A percentile compares a stretch with the other conserved stretches of the same genome.
These are phyloP conservation scores for Thuja plicata DNA, from an alignment of 83 land plant species.

Conservation along the genomic window DNA sequence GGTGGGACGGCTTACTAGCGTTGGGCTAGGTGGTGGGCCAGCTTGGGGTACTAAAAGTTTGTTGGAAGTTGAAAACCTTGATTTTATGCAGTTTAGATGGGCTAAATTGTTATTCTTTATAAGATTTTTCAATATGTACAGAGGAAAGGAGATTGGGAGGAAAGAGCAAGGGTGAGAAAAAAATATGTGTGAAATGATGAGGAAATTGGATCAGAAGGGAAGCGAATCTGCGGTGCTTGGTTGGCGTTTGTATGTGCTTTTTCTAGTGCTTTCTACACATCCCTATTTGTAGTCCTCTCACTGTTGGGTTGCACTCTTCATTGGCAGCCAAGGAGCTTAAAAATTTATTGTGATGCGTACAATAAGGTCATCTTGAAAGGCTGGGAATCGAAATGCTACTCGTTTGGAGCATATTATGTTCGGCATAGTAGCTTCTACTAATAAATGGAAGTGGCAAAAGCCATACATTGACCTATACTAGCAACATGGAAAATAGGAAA, in stretches of 20 bases:
- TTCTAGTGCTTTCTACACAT: slow-evolving; percentile 1
- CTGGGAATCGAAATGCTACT: slow-evolving; percentile 16
- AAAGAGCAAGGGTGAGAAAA: background rate
- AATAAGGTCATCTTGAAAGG: background rate
- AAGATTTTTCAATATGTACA: background rate
- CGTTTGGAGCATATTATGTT: slow-evolving; percentile 49
- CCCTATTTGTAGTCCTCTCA: slow-evolving; percentile 1
- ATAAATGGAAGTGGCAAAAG: slow-evolving; percentile 37
- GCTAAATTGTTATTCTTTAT: background rate
- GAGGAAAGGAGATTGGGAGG: background rate
- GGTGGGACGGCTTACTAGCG: too few species aligned
- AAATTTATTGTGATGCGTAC: background rate
- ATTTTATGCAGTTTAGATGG: background rate
- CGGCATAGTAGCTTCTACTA: slow-evolving; percentile 52
- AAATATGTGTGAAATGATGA: background rate
- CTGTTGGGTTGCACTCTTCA: background rate
- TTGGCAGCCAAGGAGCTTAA: background rate
- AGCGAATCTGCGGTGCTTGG: too few species aligned
- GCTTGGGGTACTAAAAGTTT: too few species aligned
- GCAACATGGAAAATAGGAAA: slow-evolving; percentile 44
- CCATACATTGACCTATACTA: slow-evolving; percentile 63
- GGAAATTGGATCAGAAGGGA: background rate
- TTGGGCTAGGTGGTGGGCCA: too few species aligned
- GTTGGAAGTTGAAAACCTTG: background rate
- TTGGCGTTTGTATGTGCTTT: background rate